phyloP scores from a whole-genome alignment of 192 early-diverging fungal species.

The Chytriomyces sp. region DNA sequence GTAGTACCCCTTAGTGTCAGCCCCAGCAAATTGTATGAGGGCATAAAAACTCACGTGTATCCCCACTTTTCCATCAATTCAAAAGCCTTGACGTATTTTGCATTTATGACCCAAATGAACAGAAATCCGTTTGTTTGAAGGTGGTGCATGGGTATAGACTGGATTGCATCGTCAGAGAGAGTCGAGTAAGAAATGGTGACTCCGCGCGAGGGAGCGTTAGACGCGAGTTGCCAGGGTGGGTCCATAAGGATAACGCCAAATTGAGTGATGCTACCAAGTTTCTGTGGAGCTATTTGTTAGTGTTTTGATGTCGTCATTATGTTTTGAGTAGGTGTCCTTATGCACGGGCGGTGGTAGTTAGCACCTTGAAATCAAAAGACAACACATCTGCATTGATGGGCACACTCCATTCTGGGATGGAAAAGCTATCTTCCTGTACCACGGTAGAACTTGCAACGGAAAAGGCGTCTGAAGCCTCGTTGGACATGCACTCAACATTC shows the following conservation, averaged over 20 bases:
- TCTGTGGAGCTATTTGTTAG: conserved; percentile 42
- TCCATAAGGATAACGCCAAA: conserved; percentile 95
- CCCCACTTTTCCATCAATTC: conserved; percentile 96
- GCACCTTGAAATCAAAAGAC: conserved; percentile 91
- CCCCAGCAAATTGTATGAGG: too few species aligned
- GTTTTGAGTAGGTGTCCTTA: neutral
- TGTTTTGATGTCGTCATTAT: conserved; percentile 7
- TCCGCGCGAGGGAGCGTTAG: conserved; percentile 90
- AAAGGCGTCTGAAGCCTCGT: too few species aligned
- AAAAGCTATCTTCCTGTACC: neutral
- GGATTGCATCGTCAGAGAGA: conserved; percentile 92
- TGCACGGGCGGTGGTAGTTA: conserved; percentile 22
- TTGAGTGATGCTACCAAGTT: conserved; percentile 78
- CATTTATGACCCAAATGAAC: conserved; percentile 99
- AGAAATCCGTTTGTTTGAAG: conserved; percentile 89
- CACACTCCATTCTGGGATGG: conserved; percentile 83
- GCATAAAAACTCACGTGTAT: conserved; percentile 79
- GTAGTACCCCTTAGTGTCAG: neutral
- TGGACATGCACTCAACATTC: too few species aligned
- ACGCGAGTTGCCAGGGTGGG: conserved; percentile 97
- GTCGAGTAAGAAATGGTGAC: conserved; percentile 95
- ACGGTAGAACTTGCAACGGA: neutral
- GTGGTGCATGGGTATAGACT: conserved; percentile 83
- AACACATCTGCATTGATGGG: conserved; percentile 95
- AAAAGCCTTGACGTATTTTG: conserved; percentile 95